phyloP scores from a whole-genome alignment of 1,284 basidiomycete species.

The Rhodotorula sp. region DNA sequence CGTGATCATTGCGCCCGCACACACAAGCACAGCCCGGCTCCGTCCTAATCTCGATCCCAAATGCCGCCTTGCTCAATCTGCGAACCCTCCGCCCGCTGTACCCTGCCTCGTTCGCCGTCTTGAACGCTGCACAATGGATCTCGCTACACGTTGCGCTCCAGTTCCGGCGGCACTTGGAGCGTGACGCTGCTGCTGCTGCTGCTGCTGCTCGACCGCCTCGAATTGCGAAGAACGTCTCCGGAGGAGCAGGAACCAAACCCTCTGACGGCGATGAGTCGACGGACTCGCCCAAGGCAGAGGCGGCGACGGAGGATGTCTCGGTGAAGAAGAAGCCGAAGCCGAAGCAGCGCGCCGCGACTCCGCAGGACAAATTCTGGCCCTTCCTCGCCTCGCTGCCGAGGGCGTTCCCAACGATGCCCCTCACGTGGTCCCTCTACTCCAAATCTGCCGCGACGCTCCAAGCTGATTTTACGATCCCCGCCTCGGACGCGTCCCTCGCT shows the following conservation, averaged over 20 bases:
- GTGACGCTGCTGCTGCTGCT: background rate
- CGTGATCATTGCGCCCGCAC: no score
- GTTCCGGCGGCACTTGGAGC: conserved; percentile 16
- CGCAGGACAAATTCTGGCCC: conserved; percentile 24
- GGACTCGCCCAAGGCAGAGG: no score
- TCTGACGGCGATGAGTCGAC: background rate
- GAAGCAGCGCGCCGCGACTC: background rate
- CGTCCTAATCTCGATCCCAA: conserved; percentile 28
- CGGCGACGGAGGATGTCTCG: background rate
- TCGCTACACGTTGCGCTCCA: conserved; percentile 38
- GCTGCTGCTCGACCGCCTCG: no score
- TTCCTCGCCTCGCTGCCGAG: conserved; percentile 32
- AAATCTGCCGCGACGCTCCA: background rate
- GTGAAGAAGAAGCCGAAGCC: background rate
- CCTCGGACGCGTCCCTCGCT: conserved; percentile 4
- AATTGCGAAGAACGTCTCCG: background rate
- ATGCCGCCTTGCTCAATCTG: conserved; percentile 30
- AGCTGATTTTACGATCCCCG: background rate
- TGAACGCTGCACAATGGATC: conserved; percentile 36
- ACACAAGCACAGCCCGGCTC: conserved; percentile 28
- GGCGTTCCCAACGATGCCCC: conserved; percentile 30
- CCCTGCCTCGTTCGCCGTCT: conserved; percentile 16
- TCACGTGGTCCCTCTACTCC: conserved; percentile 20
- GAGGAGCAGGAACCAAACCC: background rate
- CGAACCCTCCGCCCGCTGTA: conserved; percentile 27